A percentile compares a stretch with the other conserved stretches of the same genome.
phyloP scores from a whole-genome alignment of 495 filamentous ascomycete genomes.

The Penicillium bialowiezense region DNA sequence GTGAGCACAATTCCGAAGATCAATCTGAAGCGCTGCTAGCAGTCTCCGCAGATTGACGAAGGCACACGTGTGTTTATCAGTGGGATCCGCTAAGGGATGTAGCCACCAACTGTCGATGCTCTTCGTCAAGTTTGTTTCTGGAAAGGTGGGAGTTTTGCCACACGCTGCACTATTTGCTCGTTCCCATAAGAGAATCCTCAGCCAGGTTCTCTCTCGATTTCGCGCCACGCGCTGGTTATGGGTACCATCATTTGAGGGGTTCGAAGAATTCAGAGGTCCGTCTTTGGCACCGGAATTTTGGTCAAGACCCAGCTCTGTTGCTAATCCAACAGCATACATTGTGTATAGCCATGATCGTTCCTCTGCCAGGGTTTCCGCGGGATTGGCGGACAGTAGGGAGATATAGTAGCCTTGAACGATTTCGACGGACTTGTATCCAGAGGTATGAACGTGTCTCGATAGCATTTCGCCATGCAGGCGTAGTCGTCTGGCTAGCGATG shows the following conservation, averaged over 20 bases:
- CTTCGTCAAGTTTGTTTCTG: constrained; percentile 21
- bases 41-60: constrained; percentile 19
- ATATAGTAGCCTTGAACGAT: constrained; percentile 48
- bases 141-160: constrained; percentile 22
- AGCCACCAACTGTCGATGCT: constrained; percentile 25
- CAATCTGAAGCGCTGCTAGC: constrained; percentile 14
- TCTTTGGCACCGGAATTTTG: constrained; percentile 4
- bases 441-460: constrained; percentile 53
- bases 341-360: constrained; percentile 29
- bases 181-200: constrained; percentile 28
- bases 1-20: constrained; percentile 6
- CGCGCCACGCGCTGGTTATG: constrained; percentile 13
- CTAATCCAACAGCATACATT: constrained; percentile 27
- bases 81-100: constrained; percentile 22
- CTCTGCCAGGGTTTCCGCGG: constrained; percentile 18
- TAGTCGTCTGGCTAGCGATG: constrained; percentile 54
- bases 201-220: constrained; percentile 27
- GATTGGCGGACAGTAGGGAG: constrained; percentile 24
- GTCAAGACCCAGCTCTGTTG: constrained; percentile 23
- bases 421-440: constrained; percentile 60
- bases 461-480: constrained; percentile 58
- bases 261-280: no score
- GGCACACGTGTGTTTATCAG: constrained; percentile 27
- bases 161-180: constrained; percentile 28
- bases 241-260: no score